Conservation (phyloP, 345 rosid genomes). For the Abelmoschus esculentus region DNA sequence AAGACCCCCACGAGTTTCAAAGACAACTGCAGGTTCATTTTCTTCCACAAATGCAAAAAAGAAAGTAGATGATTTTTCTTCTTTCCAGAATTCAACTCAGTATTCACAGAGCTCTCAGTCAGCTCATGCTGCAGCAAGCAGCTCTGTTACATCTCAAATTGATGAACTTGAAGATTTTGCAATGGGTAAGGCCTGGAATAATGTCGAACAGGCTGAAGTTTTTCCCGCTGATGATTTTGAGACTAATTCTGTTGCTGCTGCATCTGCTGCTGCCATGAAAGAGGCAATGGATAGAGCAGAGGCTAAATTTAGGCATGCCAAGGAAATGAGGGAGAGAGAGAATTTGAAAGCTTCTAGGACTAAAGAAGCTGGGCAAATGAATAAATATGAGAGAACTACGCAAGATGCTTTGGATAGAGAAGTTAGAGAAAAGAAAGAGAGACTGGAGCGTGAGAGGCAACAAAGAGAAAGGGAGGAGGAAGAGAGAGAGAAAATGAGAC, state of each 20-base stretch:
- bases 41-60: slow-evolving; percentile 36
- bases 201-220: slow-evolving; percentile 38
- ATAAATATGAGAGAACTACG: slow-evolving; percentile 32
- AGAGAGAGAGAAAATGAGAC: slow-evolving; percentile 54
- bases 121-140: slow-evolving; percentile 28
- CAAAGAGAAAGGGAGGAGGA: slow-evolving; percentile 62
- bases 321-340: slow-evolving; percentile 79
- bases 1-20: slow-evolving; percentile 55
- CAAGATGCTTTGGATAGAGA: slow-evolving; percentile 40
- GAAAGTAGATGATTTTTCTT: slow-evolving; percentile 41
- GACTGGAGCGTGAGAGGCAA: slow-evolving; percentile 52
- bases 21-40: slow-evolving; percentile 31
- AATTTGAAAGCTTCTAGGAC: slow-evolving; percentile 56
- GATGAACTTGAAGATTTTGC: slow-evolving; percentile 76
- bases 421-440: slow-evolving; percentile 28
- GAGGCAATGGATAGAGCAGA: slow-evolving; percentile 98
- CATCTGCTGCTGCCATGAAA: slow-evolving; percentile 95
- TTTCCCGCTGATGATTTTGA: slow-evolving; percentile 52
- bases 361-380: slow-evolving; percentile 50
- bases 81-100: slow-evolving; percentile 37
- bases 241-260: slow-evolving; percentile 57
- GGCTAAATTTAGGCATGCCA: slow-evolving; percentile 83
- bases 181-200: slow-evolving; percentile 35
- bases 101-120: slow-evolving; percentile 40
- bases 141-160: slow-evolving; percentile 48